These are phyloP conservation scores for Leersia perrieri DNA, from an alignment of 176 grass and related monocot species.

Conservation along the genomic window DNA sequence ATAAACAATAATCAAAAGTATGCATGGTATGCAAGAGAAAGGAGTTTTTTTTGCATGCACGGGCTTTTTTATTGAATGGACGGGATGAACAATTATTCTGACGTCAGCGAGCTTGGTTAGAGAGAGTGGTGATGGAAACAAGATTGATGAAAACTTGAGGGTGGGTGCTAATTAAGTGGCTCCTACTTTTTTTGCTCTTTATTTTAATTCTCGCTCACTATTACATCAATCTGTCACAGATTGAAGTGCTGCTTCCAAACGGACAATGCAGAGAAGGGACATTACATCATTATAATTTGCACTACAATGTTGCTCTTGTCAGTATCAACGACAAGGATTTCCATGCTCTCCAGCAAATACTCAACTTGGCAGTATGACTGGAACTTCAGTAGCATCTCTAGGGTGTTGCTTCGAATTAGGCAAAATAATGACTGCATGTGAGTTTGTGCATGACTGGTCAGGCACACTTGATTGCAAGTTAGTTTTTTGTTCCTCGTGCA, in stretches of 20 bases:
- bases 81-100: background rate
- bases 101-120: background rate
- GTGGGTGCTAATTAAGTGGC: background rate
- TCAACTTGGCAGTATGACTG: background rate
- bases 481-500: too few relatives aligned
- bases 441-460: too few relatives aligned
- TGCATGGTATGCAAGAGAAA: background rate
- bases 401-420: background rate
- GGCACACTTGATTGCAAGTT: too few relatives aligned
- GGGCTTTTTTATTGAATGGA: background rate
- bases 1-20: background rate
- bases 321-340: background rate
- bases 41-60: background rate
- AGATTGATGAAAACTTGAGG: slow-evolving; percentile 5
- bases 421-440: too few relatives aligned
- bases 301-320: background rate
- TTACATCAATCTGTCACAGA: background rate
- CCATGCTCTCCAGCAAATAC: background rate
- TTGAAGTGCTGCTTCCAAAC: background rate
- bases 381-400: background rate
- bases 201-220: too few relatives aligned
- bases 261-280: background rate
- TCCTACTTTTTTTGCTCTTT: too few relatives aligned
- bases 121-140: background rate
- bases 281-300: background rate